A percentile compares a stretch with the other conserved stretches of the same genome.
These are phyloP conservation scores for Cystobasidium onofrii DNA, from an alignment of 768 basidiomycete genomes.

Conservation along the genomic window DNA sequence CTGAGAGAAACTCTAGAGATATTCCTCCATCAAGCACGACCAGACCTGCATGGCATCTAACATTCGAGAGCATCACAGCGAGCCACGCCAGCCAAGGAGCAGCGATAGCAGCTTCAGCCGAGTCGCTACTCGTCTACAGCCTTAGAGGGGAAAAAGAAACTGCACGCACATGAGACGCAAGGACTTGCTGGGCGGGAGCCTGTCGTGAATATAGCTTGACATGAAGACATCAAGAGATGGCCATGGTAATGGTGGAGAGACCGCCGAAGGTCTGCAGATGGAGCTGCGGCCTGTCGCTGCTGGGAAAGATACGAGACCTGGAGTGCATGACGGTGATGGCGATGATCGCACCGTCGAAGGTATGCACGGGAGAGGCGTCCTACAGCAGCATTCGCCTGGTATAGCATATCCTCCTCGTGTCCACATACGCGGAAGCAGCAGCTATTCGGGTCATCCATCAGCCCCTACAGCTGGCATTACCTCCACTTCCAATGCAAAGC, in stretches of 20 bases:
- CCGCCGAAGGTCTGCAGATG: not conserved
- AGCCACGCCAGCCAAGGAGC: constrained; percentile 1
- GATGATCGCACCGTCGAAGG: not conserved
- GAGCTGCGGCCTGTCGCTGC: not conserved
- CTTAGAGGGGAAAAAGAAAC: not conserved
- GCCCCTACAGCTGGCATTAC: not conserved
- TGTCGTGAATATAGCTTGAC: not conserved
- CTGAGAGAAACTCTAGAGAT: not conserved
- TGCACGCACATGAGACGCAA: not conserved
- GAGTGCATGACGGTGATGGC: not conserved
- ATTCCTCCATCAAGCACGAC: not conserved
- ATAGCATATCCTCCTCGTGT: not conserved
- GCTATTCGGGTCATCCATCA: not conserved
- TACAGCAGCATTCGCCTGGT: not conserved
- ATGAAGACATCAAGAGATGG: not conserved
- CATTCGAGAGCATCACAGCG: not conserved
- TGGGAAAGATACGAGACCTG: not conserved
- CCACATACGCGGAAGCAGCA: not conserved
- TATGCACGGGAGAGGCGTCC: not conserved
- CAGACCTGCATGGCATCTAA: not conserved
- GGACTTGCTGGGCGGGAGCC: not conserved
- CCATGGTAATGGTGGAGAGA: no score
- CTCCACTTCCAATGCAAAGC: not conserved
- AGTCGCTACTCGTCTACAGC: constrained; percentile 20
- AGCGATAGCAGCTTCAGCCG: constrained; percentile 3